Base-by-base conservation (phyloP, 768 basidiomycete species). In the Trametes sanguinea region DNA sequence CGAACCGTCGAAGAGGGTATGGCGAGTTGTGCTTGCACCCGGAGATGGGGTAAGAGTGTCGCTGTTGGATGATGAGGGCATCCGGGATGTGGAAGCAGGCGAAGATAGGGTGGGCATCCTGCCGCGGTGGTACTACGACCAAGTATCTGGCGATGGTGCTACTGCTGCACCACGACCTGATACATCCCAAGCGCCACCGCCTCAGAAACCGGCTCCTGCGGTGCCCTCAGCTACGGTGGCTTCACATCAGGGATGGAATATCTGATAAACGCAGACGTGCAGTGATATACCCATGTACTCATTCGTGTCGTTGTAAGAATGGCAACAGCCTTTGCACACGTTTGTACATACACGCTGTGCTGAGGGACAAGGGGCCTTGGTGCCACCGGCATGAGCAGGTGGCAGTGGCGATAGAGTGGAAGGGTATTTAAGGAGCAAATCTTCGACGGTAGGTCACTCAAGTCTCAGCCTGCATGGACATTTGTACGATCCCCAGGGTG, bases 31-130 rank as follows among this genome's bases (percentile, higher is more conserved):
- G 47, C 90, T 94, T 65, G 72, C 71, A 3, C 90, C 90, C 64
- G 75, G 78, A 39, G 71, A 71, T 43, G 91, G 90, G 2, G 76
- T 87, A n/a, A 76, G 71, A n/a, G 69, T 86, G 45, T 67, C 68
- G 47, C 68, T 74, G 50, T 76, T 94, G 39, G 82, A 82, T 61
- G 71, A 74, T 4, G 72, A 68, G 50, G 85, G 77, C 9, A 74
- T 85, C 33, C 77, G 74, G 47, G 89, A 89, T 16, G 88, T 91
- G 1, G 76, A 75, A 60, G 82, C 77, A 27, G 85, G 83, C 4
- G 90, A 92, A 72, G 88, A 90, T 54, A 76, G 92, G 51, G 81
- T 90, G 22, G 92, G 92, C n/a, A 89, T 94, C 66, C 69, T 94
- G 43, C 92, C 92, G 9, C 77, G 73, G 63, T 89, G 87, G 87